A percentile compares a stretch with the other conserved stretches of the same genome.
Evolutionary conservation across 108 stramenopile species (phyloP).

Genomic region (Skeletonema costatum): DNA sequence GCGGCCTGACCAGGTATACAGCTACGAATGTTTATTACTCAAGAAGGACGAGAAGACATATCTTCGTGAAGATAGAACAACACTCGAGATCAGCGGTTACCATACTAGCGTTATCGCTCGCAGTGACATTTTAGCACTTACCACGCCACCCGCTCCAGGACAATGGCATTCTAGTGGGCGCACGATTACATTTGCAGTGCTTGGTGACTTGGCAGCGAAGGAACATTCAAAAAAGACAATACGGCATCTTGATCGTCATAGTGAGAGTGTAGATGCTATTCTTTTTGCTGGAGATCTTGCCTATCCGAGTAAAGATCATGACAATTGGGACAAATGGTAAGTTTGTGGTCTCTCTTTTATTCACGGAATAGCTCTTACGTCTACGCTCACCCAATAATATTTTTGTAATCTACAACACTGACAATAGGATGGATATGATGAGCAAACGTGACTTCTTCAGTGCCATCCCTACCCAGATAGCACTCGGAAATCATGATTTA

Average conservation of each 20-base stretch:
- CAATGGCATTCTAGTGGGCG: slow-evolving; percentile 33
- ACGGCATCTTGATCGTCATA: slow-evolving; percentile 11
- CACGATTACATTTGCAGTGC: slow-evolving; percentile 40
- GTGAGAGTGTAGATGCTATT: slow-evolving; percentile 50
- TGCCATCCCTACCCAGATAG: slow-evolving; percentile 59
- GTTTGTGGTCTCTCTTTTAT: background rate
- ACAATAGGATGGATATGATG: slow-evolving; percentile 66
- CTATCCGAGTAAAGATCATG: slow-evolving; percentile 72
- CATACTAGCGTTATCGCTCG: slow-evolving; percentile 4
- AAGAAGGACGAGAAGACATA: background rate
- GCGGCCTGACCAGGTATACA: slow-evolving; percentile 62
- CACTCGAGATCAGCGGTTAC: background rate
- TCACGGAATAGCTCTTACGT: too few relatives aligned
- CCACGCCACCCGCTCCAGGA: slow-evolving; percentile 30
- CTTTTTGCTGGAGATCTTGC: slow-evolving; percentile 81
- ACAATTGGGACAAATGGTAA: slow-evolving; percentile 75
- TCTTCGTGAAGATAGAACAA: background rate
- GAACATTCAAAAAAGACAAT: slow-evolving; percentile 20
- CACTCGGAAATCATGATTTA: too few relatives aligned
- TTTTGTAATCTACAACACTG: too few relatives aligned
- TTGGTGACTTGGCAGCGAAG: slow-evolving; percentile 38
- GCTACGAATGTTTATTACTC: slow-evolving; percentile 51
- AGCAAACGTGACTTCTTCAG: slow-evolving; percentile 59
- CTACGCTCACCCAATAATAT: too few relatives aligned
- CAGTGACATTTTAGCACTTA: slow-evolving; percentile 12